Base-by-base conservation (phyloP, 2,329 filamentous ascomycete species). In the Falciphora oryzae region DNA sequence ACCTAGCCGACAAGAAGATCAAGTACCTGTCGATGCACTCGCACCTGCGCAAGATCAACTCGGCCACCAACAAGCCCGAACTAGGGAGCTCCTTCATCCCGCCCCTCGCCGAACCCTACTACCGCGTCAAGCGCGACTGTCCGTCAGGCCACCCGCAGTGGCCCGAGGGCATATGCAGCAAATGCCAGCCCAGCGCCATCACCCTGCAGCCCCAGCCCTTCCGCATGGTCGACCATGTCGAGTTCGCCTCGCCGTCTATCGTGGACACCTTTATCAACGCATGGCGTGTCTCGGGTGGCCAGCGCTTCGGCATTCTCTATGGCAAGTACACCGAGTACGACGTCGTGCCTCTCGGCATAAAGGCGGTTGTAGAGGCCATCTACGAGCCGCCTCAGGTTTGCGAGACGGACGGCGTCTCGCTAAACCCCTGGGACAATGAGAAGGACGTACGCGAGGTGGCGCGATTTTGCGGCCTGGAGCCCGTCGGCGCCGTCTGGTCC, bases 1-100 rank as follows among this genome's bases (percentile, higher is more conserved):
- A 97, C 71, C 84, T 99, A 25, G 86, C 87, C 35, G 94, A 99
- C 71, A 96, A 94, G 82, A 97, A 97, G 83, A 97, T 99, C 83
- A 99, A 99, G 77, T 96, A 99, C 76, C 83, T 95, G 32, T 98
- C 95, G 0, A 97, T 98, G 78, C 95, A 99, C 77, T 91, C 93
- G 5, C 89, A 98, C 75, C 83, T 99, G 59, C 88, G 93, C 69
- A 99, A 99, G 76, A 89, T 97, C 77, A 99, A 99, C 78, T 89
- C 93, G 18, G 90, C 92, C 18, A 98, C 96, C 68, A 99, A 99
- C 79, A 97, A 96, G 75, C 91, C 94, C 38, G 94, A 99, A 77
- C 85, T 92, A 1, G 93, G 92, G 65, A 93, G 88, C 75, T 98
- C 95, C 8, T 99, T 95, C 75, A 98, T 99, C 80, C 95, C 95